A percentile compares a stretch with the other conserved stretches of the same genome.
Conservation (phyloP, 768 basidiomycete genomes). For the Mycena indigotica region DNA sequence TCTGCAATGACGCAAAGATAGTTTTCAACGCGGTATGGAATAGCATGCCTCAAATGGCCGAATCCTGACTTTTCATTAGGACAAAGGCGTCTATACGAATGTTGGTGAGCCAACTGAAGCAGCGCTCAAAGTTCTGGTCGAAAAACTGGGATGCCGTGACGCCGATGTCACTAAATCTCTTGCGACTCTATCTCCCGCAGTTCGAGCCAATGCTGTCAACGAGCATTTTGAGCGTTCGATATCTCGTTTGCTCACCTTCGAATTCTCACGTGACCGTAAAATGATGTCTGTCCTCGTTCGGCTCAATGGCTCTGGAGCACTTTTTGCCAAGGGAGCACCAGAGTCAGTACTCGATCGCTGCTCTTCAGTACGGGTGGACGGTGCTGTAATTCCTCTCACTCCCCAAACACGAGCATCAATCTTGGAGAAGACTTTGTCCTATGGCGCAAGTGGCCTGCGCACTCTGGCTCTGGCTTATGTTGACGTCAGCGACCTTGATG, state of each 20-base stretch:
- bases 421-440: slow-evolving; percentile 65
- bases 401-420: slow-evolving; percentile 59
- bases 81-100: slow-evolving; percentile 75
- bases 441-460: slow-evolving; percentile 81
- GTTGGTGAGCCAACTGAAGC: slow-evolving; percentile 98
- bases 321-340: slow-evolving; percentile 95
- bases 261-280: slow-evolving; percentile 97
- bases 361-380: slow-evolving; percentile 68
- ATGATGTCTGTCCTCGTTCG: slow-evolving; percentile 97
- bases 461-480: slow-evolving; percentile 91
- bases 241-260: slow-evolving; percentile 87
- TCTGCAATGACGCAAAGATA: slow-evolving; percentile 94
- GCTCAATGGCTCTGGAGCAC: slow-evolving; percentile 65
- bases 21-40: slow-evolving; percentile 72
- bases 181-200: slow-evolving; percentile 51
- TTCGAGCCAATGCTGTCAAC: slow-evolving; percentile 83
- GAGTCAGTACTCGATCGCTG: slow-evolving; percentile 94
- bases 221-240: slow-evolving; percentile 76
- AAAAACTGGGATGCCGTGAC: slow-evolving; percentile 86
- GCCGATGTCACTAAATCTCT: slow-evolving; percentile 59
- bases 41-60: background rate
- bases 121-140: slow-evolving; percentile 90
- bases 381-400: slow-evolving; percentile 66
- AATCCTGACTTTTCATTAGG: slow-evolving; percentile 45
- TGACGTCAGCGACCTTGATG: slow-evolving; percentile 74